These are phyloP conservation scores for Fusarium xylarioides DNA, from an alignment of 2,329 filamentous ascomycete genomes.

Conservation along the genomic window DNA sequence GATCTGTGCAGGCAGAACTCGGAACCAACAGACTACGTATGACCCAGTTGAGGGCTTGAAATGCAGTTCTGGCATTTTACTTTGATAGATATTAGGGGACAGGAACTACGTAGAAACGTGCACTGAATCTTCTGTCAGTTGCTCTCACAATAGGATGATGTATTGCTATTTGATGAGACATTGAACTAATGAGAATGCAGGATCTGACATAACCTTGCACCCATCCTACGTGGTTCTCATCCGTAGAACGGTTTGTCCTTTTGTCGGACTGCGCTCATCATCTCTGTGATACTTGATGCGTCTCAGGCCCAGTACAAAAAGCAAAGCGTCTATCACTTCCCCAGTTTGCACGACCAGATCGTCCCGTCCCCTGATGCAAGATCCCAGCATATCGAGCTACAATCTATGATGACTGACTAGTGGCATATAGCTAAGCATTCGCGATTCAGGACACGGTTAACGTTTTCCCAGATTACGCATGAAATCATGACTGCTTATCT, in stretches of 20 bases:
- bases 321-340: conserved; percentile 16
- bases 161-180: neutral
- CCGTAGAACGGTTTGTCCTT: neutral
- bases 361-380: conserved; percentile 36
- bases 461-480: conserved; percentile 24
- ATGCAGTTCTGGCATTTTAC: neutral
- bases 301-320: conserved; percentile 14
- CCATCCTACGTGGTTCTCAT: neutral
- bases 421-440: neutral
- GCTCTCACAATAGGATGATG: neutral
- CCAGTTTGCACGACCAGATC: conserved; percentile 33
- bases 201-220: neutral
- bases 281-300: conserved; percentile 18
- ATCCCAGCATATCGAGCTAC: conserved; percentile 29
- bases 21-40: neutral
- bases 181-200: neutral
- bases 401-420: conserved; percentile 11
- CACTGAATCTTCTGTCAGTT: neutral
- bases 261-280: neutral
- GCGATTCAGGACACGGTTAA: conserved; percentile 25
- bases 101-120: neutral
- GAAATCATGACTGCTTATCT: conserved; percentile 12
- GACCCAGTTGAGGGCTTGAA: neutral
- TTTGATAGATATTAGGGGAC: neutral
- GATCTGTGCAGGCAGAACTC: conserved; percentile 17